Evolutionary conservation across 139 green algal species (phyloP), one percentile per base, ranked within the genome.

Genomic region (Zygnema cylindricum): DNA sequence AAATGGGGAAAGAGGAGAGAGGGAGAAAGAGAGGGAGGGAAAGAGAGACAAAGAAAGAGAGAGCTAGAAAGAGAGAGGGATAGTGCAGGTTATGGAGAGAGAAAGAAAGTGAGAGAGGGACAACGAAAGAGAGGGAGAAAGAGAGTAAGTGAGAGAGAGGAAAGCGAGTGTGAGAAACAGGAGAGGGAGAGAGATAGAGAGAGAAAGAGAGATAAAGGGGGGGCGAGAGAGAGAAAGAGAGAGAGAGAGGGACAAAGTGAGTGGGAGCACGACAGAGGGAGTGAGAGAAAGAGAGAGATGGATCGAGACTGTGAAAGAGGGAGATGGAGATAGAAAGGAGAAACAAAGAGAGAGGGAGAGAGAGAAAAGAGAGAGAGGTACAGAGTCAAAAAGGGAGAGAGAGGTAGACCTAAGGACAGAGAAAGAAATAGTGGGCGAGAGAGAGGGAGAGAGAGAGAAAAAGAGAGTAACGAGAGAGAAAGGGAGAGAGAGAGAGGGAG

Each of bases 381-480:
- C 7, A 63, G 49, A 63, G 49, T 25, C 7, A 63, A 16, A 63
- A 16, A 63, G 49, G 16, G 49, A 63, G 49, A 63, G 49, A 63
- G 49, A 63, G 49, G 36, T 40, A 41, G 32, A 84, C 38, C 2
- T 87, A 55, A 55, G 25, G 54, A 87, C 82, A 69, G 82, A 55
- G 82, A 22, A 16, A n/a, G 36, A 55, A 16, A 16, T 3, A 11
- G 36, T 30, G 71, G 38, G 49, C 7, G 49, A 63, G 49, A 63
- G 49, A 63, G 49, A 63, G 49, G 16, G 49, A 63, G 49, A 63
- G 49, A 63, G 49, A 63, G 49, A 63, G 49, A 63, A 16, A 63
- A 16, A 63, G 49, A 63, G 49, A 63, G 49, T n/a, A 63, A 16
- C 7, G 49, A 63, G 49, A 63, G 49, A 63, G 49, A 63, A 16